Percentiles rank a stretch among this genome's conserved stretches.
Evolutionary conservation across 176 grass and related monocot genomes (phyloP).

Genomic region (Cymbopogon citratus): DNA sequence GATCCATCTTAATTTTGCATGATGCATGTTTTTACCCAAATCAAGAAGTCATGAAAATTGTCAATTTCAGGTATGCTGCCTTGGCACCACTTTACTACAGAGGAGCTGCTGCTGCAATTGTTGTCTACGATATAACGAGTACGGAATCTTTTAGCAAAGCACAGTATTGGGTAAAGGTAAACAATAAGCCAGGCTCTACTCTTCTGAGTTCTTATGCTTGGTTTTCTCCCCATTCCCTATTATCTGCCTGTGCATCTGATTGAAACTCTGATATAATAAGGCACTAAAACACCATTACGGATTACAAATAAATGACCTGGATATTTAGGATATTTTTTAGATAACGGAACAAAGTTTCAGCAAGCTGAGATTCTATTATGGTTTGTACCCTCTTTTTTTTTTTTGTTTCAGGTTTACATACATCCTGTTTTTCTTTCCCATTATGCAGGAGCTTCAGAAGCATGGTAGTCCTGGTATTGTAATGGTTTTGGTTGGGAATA

Average conservation of each 20-base stretch:
- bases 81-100: slow-evolving; percentile 96
- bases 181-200: not conserved
- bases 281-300: not conserved
- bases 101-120: slow-evolving; percentile 81
- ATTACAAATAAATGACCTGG: not conserved
- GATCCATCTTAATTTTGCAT: slow-evolving; percentile 13
- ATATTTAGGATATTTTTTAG: too few relatives aligned
- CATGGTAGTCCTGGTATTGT: slow-evolving; percentile 88
- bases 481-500: slow-evolving; percentile 97
- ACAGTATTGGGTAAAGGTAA: slow-evolving; percentile 94
- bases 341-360: too few relatives aligned
- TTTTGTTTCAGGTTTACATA: not conserved
- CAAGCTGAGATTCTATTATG: not conserved
- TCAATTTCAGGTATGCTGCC: slow-evolving; percentile 78
- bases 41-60: not conserved
- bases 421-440: not conserved
- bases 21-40: not conserved
- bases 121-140: slow-evolving; percentile 97
- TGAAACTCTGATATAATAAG: not conserved
- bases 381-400: not conserved
- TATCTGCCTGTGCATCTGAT: not conserved
- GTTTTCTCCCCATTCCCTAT: not conserved
- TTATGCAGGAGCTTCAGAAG: slow-evolving; percentile 90
- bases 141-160: slow-evolving; percentile 95
- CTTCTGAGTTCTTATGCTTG: not conserved